Evolutionary conservation across 192 early-diverging fungal genomes (phyloP), one percentile per base, ranked within the genome.

Genomic region (Borealophlyctis nickersoniae): DNA sequence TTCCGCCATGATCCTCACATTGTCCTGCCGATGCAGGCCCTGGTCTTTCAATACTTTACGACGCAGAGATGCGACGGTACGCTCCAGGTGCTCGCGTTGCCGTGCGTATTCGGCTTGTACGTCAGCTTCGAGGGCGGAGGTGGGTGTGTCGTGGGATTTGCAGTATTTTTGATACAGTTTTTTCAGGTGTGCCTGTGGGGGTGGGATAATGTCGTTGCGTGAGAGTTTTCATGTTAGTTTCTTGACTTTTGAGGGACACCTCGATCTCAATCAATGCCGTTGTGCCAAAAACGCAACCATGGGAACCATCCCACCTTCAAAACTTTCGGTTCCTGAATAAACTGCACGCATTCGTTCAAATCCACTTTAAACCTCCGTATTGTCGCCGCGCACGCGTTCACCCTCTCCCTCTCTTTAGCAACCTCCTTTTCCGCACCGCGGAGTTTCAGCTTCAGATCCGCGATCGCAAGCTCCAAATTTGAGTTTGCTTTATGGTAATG

Each of bases 91-190:
- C 52, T 86, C 77, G 28, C 82, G 77, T 63, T 86, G 84, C 11
- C 84, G 71, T 19, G 72, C 53, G 57, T 83, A 81, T 55, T 86
- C 84, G 11, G 70, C 73, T 65, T 85, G 77, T 4, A 78, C 60
- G 52, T 85, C 84, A n/a, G 65, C 64, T 1, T 16, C 58, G 2
- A 31, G 24, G 19, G 66, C 19, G 26, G 53, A 34, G 29, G 39
- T 19, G 26, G 45, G 22, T 14, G 58, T 34, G 2, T 27, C 22
- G 45, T 45, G 27, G 23, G 49, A 34, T 31, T 74, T 73, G 67
- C 81, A 82, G 70, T 85, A 86, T 69, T 85, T 86, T 56, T 85
- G 82, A 64, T 83, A 86, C 14, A 86, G 62, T 36, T 60, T 66
- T 52, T 85, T 85, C 19, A 86, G 34, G 56, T 70, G 63, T 2